Conservation (phyloP, 2,329 filamentous ascomycete species). For the Amauroascus niger region DNA sequence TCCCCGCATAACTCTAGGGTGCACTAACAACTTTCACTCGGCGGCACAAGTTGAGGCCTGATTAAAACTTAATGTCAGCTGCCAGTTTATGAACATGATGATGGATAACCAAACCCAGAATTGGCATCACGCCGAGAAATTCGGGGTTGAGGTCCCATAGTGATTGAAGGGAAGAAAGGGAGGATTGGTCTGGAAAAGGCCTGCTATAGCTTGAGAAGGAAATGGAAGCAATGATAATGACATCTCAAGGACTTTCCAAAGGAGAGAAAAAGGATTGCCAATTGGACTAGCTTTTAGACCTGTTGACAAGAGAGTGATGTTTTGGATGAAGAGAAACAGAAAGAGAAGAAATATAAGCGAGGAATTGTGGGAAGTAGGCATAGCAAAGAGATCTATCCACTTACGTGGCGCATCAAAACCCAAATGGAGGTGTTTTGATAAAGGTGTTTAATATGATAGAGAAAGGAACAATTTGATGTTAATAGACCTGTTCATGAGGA, state of each 20-base stretch:
- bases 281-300: background rate
- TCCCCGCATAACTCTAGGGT: background rate
- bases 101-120: slow-evolving; percentile 15
- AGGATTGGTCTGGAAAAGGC: background rate
- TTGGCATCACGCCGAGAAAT: slow-evolving; percentile 12
- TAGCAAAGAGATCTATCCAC: slow-evolving; percentile 3
- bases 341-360: background rate
- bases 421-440: slow-evolving; percentile 2
- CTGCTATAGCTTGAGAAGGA: background rate
- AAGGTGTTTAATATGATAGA: background rate
- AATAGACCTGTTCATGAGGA: background rate
- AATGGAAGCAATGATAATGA: background rate
- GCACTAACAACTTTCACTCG: background rate
- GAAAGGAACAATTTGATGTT: background rate
- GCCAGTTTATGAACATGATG: background rate
- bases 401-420: slow-evolving; percentile 9
- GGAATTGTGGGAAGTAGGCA: background rate
- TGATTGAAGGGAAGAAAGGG: background rate
- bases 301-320: background rate
- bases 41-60: background rate
- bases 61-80: background rate
- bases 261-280: background rate
- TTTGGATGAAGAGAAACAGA: background rate
- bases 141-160: slow-evolving; percentile 10
- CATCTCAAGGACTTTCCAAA: background rate